Evolutionary conservation across 2,329 filamentous ascomycete species (phyloP), one percentile per base, ranked within the genome.

Genomic region (Scopulariopsis brevicaulis): DNA sequence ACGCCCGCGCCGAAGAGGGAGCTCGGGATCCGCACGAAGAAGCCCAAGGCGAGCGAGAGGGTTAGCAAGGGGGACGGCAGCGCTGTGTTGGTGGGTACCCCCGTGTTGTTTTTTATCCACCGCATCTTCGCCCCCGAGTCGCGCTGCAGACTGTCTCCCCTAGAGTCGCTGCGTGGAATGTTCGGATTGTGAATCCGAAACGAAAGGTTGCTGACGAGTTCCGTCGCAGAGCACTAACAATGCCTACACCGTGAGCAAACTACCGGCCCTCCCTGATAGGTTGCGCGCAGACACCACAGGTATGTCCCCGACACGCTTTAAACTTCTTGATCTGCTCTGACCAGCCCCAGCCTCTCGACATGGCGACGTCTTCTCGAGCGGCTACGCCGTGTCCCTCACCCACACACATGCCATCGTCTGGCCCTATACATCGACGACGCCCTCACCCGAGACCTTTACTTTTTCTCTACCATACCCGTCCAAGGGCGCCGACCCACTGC

Each of bases 401-500:
- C 84, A 86, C 63, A 85, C 86, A 8, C 85, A 92, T 67, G 94
- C 92, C 64, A 81, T 95, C 61, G 84, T 96, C 55, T 99, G 94
- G 94, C 87, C 90, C 18, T 97, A 97, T 72, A 84, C 84, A 32
- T 77, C 80, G n/a, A 78, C 80, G 25, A 79, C 81, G 37, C 75
- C 82, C 56, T 86, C 86, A 1, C 84, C 87, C 65, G 87, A 93
- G 68, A 87, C 90, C 25, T 89, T 92, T 64, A 84, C 83, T 11
- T 90, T 99, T 65, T 82, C 86, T 25, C 79, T 97, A 24, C 89
- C 91, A 1, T 85, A 90, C 63, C 79, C 84, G 14, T 84, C 85
- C 28, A 86, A 83, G 69, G 77, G 82, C 60, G 72, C 78, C 61
- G 89, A 93, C 59, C 82, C 87, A 22, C 76, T 96, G 6, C 93